These are phyloP conservation scores for Chaetothyriales sp. DNA, from an alignment of 2,329 filamentous ascomycete genomes.

Conservation along the genomic window DNA sequence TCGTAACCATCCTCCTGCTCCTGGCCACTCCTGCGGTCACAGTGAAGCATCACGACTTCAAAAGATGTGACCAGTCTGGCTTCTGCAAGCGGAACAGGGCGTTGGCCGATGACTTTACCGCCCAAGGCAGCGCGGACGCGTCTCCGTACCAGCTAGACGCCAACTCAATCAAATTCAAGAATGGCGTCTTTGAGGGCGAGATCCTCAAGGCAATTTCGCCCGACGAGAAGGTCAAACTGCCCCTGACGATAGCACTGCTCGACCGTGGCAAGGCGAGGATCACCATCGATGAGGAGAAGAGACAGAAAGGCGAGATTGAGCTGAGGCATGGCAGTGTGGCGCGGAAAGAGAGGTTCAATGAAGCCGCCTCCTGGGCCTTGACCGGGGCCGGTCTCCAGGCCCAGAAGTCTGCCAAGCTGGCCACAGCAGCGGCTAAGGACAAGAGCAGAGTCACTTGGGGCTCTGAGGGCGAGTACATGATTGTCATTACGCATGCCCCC, in stretches of 20 bases:
- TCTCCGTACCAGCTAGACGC: constrained; percentile 68
- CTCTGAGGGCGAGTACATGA: constrained; percentile 60
- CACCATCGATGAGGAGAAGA: constrained; percentile 79
- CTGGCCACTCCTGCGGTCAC: constrained; percentile 57
- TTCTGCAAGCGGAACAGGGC: constrained; percentile 94
- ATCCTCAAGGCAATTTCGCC: constrained; percentile 67
- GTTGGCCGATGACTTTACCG: constrained; percentile 64
- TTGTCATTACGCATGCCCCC: constrained; percentile 67
- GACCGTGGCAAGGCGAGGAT: constrained; percentile 80
- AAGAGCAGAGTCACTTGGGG: constrained; percentile 65
- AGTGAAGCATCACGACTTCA: constrained; percentile 96
- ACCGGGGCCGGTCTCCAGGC: constrained; percentile 59
- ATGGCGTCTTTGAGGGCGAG: constrained; percentile 65
- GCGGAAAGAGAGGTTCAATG: constrained; percentile 88
- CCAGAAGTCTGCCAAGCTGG: constrained; percentile 58
- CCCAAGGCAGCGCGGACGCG: constrained; percentile 53
- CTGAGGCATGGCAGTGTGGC: constrained; percentile 71
- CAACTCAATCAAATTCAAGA: constrained; percentile 58
- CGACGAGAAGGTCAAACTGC: constrained; percentile 60
- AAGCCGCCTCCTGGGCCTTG: constrained; percentile 72
- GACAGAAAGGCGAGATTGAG: constrained; percentile 77
- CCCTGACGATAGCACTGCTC: constrained; percentile 75
- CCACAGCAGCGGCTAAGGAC: constrained; percentile 38
- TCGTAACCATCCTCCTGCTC: constrained; percentile 46
- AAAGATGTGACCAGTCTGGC: constrained; percentile 86